These are phyloP conservation scores for Closterium sp. DNA, from an alignment of 139 green algal genomes.

Conservation along the genomic window DNA sequence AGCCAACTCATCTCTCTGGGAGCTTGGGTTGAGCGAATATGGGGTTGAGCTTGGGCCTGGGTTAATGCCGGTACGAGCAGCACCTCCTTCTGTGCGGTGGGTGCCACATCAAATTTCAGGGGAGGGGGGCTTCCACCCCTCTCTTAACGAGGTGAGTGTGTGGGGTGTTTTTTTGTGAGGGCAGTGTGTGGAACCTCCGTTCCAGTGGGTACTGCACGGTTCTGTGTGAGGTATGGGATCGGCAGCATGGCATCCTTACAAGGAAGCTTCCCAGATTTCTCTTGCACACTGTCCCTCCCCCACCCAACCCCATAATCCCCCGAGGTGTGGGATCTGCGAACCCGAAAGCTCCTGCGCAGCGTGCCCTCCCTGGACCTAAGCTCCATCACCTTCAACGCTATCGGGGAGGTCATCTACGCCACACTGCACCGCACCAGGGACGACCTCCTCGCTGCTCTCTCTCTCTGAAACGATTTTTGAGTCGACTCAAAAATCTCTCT, in stretches of 20 bases:
- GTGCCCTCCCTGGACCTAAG: constrained; percentile 67
- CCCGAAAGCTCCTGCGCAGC: constrained; percentile 63
- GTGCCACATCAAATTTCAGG: constrained; percentile 51
- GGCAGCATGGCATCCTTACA: too few relatives aligned
- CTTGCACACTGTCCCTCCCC: neutral
- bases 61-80: too few relatives aligned
- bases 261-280: too few relatives aligned
- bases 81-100: neutral
- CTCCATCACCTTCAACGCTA: constrained; percentile 54
- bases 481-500: too few relatives aligned
- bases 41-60: too few relatives aligned
- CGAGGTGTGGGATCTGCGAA: constrained; percentile 77
- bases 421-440: constrained; percentile 52
- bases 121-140: constrained; percentile 66
- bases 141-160: constrained; percentile 61
- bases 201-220: too few relatives aligned
- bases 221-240: too few relatives aligned
- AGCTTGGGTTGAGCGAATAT: neutral
- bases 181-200: too few relatives aligned
- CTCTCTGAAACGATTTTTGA: too few relatives aligned
- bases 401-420: constrained; percentile 58
- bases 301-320: constrained; percentile 54
- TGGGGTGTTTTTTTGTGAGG: too few relatives aligned
- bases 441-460: constrained; percentile 30
- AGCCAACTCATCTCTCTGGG: neutral